Evolutionary conservation across 441 rosid species (phyloP), one percentile per base, ranked within the genome.

Genomic region (Adansonia madagascariensis): DNA sequence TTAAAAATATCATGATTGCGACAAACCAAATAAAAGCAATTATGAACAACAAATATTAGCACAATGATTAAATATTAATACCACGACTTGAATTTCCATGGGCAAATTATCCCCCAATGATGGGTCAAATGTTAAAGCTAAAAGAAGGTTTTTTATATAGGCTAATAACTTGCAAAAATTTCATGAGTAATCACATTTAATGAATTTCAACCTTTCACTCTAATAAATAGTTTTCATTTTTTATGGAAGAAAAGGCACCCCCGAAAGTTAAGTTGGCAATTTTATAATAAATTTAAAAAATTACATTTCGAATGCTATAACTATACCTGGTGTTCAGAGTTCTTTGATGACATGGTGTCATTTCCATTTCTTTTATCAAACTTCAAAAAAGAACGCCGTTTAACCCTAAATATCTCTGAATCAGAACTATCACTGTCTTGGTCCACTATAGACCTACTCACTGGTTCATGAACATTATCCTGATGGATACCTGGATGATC

Each of bases 351-450:
- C 71, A 60, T 59, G 18, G 80, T 78, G 60, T 80, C 82, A 77
- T 84, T 85, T 60, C 78, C 83, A 63, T 81, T 70, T 82, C 91
- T 85, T 82, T 84, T 90, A 71, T 89, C 92, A 57, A 80, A 79
- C 84, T 93, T 97, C 75, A 83, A 0, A 14, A 87, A 87, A 22
- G 95, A 85, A 22, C 97, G 94, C 0, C 99, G 97, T 85, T 94
- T 97, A 69, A 97, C 98, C 83, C 98, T 86, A 81, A 97, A 94
- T 77, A 89, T 79, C 88, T 89, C 97, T 0, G 89, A 84, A 75
- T 94, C 99, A 71, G 98, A 94, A 83, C 89, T 97, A 64, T 93
- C 98, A 81, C 90, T 85, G 50, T 84, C 86, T 64, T 88, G 88
- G 75, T 88, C 91, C 63, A 50, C 49, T 18, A 46, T 8, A 55